Percentiles rank a stretch among this genome's conserved stretches.
phyloP scores from a whole-genome alignment of 768 basidiomycete genomes.

The Psilocybe azurescens region DNA sequence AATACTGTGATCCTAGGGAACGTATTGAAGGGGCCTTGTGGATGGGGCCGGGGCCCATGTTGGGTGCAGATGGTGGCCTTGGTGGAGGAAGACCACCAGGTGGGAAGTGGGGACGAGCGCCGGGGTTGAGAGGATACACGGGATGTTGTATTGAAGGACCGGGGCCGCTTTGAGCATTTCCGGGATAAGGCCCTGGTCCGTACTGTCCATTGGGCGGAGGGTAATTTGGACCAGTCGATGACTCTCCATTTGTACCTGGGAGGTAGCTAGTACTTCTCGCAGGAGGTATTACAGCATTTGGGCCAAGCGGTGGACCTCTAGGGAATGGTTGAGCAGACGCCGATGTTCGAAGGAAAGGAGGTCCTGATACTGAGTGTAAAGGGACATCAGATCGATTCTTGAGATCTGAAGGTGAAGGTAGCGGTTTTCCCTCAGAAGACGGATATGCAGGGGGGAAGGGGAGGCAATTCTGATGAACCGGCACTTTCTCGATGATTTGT shows the following conservation, averaged over 20 bases:
- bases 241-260: conserved; percentile 25
- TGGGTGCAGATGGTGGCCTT: conserved; percentile 57
- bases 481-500: conserved; percentile 8
- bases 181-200: conserved; percentile 19
- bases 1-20: conserved; percentile 58
- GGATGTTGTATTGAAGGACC: conserved; percentile 14
- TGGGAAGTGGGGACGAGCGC: conserved; percentile 21
- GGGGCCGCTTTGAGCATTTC: conserved; percentile 1
- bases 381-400: conserved; percentile 12
- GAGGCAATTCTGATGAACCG: conserved; percentile 17
- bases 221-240: conserved; percentile 28
- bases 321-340: conserved; percentile 39
- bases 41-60: conserved; percentile 33
- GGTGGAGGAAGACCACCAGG: conserved; percentile 36
- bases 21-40: conserved; percentile 63
- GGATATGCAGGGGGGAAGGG: conserved; percentile 25
- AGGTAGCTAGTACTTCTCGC: conserved; percentile 40
- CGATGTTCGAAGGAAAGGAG: conserved; percentile 27
- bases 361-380: conserved; percentile 12
- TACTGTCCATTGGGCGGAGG: conserved; percentile 27
- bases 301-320: conserved; percentile 33
- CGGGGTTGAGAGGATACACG: conserved; percentile 24
- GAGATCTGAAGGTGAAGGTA: conserved; percentile 18
- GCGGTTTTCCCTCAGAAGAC: conserved; percentile 19
- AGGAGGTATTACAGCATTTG: conserved; percentile 43